Base-by-base conservation (phyloP, 2,329 filamentous ascomycete species). In the Neopestalotiopsis sp. region DNA sequence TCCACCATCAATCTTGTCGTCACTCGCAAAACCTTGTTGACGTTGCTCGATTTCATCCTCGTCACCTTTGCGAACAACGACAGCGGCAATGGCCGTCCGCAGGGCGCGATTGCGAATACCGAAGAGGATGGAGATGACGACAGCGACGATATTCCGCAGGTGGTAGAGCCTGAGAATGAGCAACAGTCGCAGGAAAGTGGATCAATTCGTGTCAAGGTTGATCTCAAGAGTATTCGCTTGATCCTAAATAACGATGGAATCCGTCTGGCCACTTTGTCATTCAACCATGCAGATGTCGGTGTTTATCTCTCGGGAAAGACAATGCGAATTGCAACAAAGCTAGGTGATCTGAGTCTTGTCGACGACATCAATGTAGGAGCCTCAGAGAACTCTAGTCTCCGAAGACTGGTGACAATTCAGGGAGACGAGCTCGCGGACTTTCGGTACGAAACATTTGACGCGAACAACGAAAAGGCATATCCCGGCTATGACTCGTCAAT, bases 201-300 rank as follows among this genome's bases (percentile, higher is more conserved):
- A 68, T 97, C 96, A 72, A 96, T 99, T 72, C 90, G 94, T 30
- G 95, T 99, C 79, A 97, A 97, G 80, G 91, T 97, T 57, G 92
- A 98, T 71, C 83, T 99, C 71, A 97, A 97, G 82, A 95, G 93
- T 83, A 97, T 99, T 72, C 90, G 94, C 2, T 86, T 99, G 34
- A 95, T 99, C 71, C 85, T 99, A 67, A 99, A 99, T 78, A 98
- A 99, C 72, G 97, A 99, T 78, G 96, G 96, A 0, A 97, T 98
- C 69, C 90, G 96, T 32, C 86, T 99, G 34, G 96, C 96, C 34
- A 99, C 96, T 0, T 82, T 99, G 20, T 96, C 94, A 67, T 90
- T 99, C 75, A 97, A 94, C 73, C 95, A 96, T 69, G 96, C 95
- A 2, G 93, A 98, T 77, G 92, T 98, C 42, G 93, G 93, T 1